Conservation (phyloP, 257 asterid genomes). For the Jaltomata sinuosa region DNA sequence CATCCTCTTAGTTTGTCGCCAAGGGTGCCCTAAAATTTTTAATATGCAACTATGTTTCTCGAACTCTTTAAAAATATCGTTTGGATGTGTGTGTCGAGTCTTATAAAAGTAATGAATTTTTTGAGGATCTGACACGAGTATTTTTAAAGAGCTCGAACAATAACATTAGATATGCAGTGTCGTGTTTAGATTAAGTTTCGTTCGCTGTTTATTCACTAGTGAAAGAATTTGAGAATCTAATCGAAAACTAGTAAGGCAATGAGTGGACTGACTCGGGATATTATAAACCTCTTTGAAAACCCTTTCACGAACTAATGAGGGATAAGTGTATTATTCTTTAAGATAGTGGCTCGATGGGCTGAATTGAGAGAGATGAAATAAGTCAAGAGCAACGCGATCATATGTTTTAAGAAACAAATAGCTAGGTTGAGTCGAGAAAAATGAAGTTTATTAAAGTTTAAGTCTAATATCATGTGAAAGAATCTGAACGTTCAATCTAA, state of each 20-base stretch:
- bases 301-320: neutral
- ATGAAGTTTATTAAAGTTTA: neutral
- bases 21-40: neutral
- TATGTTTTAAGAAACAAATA: too few relatives aligned
- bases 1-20: conserved; percentile 36
- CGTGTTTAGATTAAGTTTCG: neutral
- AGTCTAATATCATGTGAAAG: neutral
- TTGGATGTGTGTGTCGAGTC: fast-evolving
- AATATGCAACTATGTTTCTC: neutral
- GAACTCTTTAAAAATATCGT: neutral
- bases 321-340: neutral
- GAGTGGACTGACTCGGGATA: neutral
- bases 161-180: neutral
- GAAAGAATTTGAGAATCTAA: neutral
- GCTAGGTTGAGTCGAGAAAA: neutral
- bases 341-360: neutral
- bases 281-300: neutral
- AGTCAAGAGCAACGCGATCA: too few relatives aligned
- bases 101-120: neutral
- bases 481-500: neutral
- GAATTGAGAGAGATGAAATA: neutral
- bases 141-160: neutral
- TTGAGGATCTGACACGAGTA: neutral
- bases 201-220: neutral
- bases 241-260: neutral